These are phyloP conservation scores for Candida glucosophila DNA, from an alignment of 1,139 yeast genomes.

Conservation along the genomic window DNA sequence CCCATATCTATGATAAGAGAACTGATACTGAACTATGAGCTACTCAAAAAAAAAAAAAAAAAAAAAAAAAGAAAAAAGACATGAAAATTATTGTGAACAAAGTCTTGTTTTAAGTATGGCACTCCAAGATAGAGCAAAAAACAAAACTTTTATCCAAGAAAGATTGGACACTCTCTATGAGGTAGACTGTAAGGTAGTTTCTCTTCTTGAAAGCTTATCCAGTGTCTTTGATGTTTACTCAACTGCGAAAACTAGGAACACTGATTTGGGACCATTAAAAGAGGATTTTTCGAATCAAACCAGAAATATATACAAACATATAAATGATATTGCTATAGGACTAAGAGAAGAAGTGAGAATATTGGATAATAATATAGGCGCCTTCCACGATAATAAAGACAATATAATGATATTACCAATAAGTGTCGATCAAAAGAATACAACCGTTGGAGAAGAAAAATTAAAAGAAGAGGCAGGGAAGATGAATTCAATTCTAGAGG, in stretches of 20 bases:
- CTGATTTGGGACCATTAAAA: constrained; percentile 9
- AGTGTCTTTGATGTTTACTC: constrained; percentile 33
- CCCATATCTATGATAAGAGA: no score
- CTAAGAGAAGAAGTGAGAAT: constrained; percentile 49
- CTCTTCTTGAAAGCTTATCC: constrained; percentile 32
- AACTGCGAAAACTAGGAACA: constrained; percentile 9
- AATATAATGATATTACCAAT: constrained; percentile 51
- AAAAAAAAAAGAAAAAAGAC: background rate
- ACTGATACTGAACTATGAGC: no score
- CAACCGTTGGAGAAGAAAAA: constrained; percentile 45
- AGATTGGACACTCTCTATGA: constrained; percentile 36
- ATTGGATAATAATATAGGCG: constrained; percentile 51
- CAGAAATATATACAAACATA: constrained; percentile 21
- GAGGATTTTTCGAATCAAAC: constrained; percentile 22
- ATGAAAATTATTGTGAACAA: background rate
- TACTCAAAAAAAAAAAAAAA: no score
- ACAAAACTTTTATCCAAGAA: constrained; percentile 30
- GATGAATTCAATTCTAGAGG: constrained; percentile 15
- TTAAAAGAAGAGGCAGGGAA: constrained; percentile 27
- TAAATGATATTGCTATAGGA: constrained; percentile 36
- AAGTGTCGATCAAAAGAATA: constrained; percentile 53
- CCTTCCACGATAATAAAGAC: constrained; percentile 34
- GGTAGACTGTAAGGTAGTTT: constrained; percentile 37
- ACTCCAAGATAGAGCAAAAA: no score
- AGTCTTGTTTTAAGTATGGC: no score